A percentile compares a stretch with the other conserved stretches of the same genome.
These are phyloP conservation scores for Coemansia sp. DNA, from an alignment of 192 early-diverging fungal species.

Conservation along the genomic window DNA sequence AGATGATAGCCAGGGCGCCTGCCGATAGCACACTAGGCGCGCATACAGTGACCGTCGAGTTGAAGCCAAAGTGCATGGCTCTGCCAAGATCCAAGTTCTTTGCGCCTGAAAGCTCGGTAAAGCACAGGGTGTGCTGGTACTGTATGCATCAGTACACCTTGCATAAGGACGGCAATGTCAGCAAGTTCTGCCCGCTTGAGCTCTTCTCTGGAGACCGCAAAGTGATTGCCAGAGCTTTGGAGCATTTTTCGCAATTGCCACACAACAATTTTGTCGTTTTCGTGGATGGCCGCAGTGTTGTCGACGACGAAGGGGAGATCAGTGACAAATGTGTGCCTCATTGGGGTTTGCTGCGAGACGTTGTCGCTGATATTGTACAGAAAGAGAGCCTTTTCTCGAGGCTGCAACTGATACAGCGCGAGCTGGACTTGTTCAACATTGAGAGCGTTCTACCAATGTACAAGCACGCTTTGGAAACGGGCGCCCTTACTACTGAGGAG, in stretches of 20 bases:
- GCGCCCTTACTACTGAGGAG: slow-evolving; percentile 17
- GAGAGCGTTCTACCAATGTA: slow-evolving; percentile 51
- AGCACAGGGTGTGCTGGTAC: slow-evolving; percentile 64
- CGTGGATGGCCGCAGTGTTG: slow-evolving; percentile 27
- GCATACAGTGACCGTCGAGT: slow-evolving; percentile 52
- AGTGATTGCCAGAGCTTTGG: slow-evolving; percentile 36
- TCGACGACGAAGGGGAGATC: slow-evolving; percentile 5
- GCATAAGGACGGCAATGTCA: slow-evolving; percentile 24
- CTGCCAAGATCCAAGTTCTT: slow-evolving; percentile 56
- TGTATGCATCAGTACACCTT: slow-evolving; percentile 73
- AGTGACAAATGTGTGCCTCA: slow-evolving; percentile 9
- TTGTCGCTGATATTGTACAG: slow-evolving; percentile 45
- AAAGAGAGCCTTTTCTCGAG: slow-evolving; percentile 45
- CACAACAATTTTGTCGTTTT: slow-evolving; percentile 53
- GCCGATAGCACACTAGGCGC: not conserved
- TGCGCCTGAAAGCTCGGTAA: slow-evolving; percentile 37
- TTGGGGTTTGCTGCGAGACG: slow-evolving; percentile 27
- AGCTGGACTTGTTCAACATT: slow-evolving; percentile 60
- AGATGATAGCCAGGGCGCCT: slow-evolving; percentile 38
- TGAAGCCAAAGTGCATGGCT: slow-evolving; percentile 78
- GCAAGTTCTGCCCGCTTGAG: slow-evolving; percentile 69
- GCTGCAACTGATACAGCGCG: slow-evolving; percentile 52
- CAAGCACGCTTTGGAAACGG: slow-evolving; percentile 20
- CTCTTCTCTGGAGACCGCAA: slow-evolving; percentile 51
- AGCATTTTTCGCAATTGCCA: slow-evolving; percentile 15